phyloP scores from a whole-genome alignment of 148 eudicot species.

The Dysphania ambrosioides region DNA sequence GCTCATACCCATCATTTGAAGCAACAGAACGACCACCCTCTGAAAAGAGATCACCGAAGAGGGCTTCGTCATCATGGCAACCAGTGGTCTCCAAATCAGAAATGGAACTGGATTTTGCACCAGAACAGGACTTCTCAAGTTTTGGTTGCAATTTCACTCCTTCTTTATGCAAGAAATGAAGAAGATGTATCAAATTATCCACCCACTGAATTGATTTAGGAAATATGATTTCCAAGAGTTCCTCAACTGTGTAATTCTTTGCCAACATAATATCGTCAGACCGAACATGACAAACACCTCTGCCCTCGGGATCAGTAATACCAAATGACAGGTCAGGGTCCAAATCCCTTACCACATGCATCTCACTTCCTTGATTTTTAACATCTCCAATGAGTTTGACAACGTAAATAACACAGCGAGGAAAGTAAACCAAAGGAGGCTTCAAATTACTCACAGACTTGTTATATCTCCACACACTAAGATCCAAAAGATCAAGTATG shows the following conservation, averaged over 20 bases:
- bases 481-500: conserved; percentile 52
- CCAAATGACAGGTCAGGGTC: conserved; percentile 28
- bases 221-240: conserved; percentile 58
- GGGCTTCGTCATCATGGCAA: conserved; percentile 95
- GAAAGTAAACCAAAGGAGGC: conserved; percentile 73
- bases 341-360: conserved; percentile 40
- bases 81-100: conserved; percentile 63
- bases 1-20: conserved; percentile 80
- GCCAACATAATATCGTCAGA: conserved; percentile 41
- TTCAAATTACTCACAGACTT: conserved; percentile 48
- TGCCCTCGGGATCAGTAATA: conserved; percentile 29
- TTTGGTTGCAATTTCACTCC: conserved; percentile 75
- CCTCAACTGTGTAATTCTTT: conserved; percentile 53
- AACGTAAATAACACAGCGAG: conserved; percentile 60
- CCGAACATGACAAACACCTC: conserved; percentile 42
- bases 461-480: conserved; percentile 53
- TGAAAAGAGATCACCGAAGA: conserved; percentile 95
- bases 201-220: conserved; percentile 70
- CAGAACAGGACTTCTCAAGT: conserved; percentile 73
- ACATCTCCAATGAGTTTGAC: conserved; percentile 70
- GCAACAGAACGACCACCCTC: conserved; percentile 93
- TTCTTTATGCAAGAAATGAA: conserved; percentile 73
- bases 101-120: conserved; percentile 48
- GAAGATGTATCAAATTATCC: conserved; percentile 71
- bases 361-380: conserved; percentile 40